These are phyloP conservation scores for Oropetium thomaeum DNA, from an alignment of 176 grass and related monocot genomes.

Conservation along the genomic window DNA sequence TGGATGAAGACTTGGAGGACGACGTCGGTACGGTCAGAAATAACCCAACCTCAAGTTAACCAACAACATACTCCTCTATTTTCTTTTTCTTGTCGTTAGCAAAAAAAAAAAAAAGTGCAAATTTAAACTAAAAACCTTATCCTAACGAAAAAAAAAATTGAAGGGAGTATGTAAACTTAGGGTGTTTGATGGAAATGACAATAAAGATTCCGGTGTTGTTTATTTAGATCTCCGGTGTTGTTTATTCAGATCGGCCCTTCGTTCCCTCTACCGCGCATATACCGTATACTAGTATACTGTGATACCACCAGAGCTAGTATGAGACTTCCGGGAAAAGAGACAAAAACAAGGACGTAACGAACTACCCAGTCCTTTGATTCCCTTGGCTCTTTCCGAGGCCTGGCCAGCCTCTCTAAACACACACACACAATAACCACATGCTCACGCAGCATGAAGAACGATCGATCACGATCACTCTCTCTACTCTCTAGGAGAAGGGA, in stretches of 20 bases:
- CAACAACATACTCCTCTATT: no score
- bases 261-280: neutral
- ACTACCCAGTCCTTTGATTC: neutral
- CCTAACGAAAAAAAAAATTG: no score
- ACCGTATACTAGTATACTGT: no score
- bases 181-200: neutral
- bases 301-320: no score
- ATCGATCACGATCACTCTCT: neutral
- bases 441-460: neutral
- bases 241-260: neutral
- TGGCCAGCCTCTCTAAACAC: neutral
- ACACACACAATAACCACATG: neutral
- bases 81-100: no score
- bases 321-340: neutral
- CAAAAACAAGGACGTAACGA: neutral
- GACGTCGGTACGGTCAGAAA: neutral
- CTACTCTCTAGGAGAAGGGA: no score
- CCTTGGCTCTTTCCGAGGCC: constrained; percentile 11
- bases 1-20: no score
- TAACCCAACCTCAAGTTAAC: no score
- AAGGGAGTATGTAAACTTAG: neutral
- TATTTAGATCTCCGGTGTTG: neutral
- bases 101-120: no score
- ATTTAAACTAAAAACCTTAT: no score
- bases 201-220: neutral